A percentile compares a stretch with the other conserved stretches of the same genome.
Evolutionary conservation across 345 rosid species (phyloP).

Genomic region (Laguncularia racemosa): DNA sequence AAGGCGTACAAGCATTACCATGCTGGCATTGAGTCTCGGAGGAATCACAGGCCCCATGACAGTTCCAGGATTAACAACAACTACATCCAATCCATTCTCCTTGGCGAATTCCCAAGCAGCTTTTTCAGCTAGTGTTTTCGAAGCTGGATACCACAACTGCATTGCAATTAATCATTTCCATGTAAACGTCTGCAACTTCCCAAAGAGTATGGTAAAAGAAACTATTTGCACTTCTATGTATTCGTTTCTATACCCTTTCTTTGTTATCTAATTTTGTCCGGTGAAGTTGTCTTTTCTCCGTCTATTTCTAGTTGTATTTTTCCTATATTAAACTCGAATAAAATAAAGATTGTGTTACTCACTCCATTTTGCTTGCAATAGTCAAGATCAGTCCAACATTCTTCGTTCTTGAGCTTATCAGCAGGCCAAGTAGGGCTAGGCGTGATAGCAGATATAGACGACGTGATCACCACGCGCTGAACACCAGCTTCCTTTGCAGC

Average conservation of each 20-base stretch:
- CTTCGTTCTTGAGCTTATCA: conserved; percentile 61
- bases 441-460: conserved; percentile 67
- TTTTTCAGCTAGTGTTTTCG: conserved; percentile 87
- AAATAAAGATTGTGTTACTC: conserved; percentile 5
- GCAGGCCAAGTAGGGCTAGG: conserved; percentile 90
- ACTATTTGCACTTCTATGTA: too few relatives aligned
- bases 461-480: conserved; percentile 79
- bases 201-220: too few relatives aligned
- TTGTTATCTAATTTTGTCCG: background rate
- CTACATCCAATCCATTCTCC: conserved; percentile 72
- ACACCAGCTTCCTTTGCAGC: conserved; percentile 74
- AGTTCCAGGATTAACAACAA: conserved; percentile 89
- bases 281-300: too few relatives aligned
- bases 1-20: conserved; percentile 66
- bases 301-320: background rate
- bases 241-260: background rate
- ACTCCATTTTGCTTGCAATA: conserved; percentile 68
- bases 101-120: conserved; percentile 83
- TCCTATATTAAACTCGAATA: background rate
- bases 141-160: conserved; percentile 84
- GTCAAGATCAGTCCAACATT: conserved; percentile 78
- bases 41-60: conserved; percentile 89
- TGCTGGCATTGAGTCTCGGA: conserved; percentile 69
- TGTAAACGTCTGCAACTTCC: background rate
- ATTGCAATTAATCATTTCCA: conserved; percentile 2